Evolutionary conservation across 192 early-diverging fungal genomes (phyloP), one percentile per base, ranked within the genome.

Genomic region (Phlyctochytrium arcticum): DNA sequence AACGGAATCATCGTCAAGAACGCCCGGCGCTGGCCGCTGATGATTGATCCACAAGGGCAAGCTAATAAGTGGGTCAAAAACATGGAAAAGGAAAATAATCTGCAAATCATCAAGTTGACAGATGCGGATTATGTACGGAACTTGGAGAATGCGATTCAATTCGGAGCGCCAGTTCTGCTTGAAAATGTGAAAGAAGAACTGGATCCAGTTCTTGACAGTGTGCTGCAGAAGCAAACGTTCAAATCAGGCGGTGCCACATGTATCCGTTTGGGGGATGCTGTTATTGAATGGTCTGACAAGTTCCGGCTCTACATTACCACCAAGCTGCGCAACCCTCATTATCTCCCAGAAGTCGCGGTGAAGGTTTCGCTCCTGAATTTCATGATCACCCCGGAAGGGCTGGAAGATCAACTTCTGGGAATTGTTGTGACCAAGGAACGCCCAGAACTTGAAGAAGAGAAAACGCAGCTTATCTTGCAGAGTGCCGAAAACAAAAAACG

Each of bases 171-270:
- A 23, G 85, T 87, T 8, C 65, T 87, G 54, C 67, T 87, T 5
- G 85, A 87, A 64, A 87, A 87, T 48, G 78, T 87, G 31, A 87
- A 87, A 54, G 85, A 87, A 65, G 85, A 87, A 64, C 67, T 87
- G 19, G 85, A 87, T 64, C 85, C 85, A 4, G 78, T 87, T 36
- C 67, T 87, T 29, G 83, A 83, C 54, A 74, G 77, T 21, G 65
- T 87, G 6, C 67, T 87, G 37, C 83, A 85, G 62, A 87, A 87
- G 50, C 77, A 81, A 31, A 84, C 78, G 4, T 87, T 87, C 71
- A 79, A 80, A 57, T 83, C 80, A 17, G 85, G 83, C 6, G 85
- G 85, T 5, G 71, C 78, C n/a, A 68, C 69, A 24, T 87, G 78
- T 39, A 87, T 87, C 31, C 67, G 75, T 15, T 57, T 87, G 15